These are phyloP conservation scores for Ceratopteris richardii DNA, from an alignment of 75 land plant species.

Conservation along the genomic window DNA sequence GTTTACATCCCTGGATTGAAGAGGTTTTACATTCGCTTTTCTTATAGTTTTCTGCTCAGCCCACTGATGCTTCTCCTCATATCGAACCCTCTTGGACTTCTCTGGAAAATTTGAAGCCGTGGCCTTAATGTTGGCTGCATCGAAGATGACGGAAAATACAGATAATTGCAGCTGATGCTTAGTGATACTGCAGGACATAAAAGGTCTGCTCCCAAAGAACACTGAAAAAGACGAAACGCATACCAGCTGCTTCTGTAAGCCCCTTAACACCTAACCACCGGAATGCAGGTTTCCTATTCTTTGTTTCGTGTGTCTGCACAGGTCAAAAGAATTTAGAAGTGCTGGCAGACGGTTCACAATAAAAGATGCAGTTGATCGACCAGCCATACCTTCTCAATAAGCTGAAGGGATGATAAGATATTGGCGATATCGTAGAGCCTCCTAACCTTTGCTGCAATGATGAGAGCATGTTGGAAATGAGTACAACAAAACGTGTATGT, in stretches of 20 bases:
- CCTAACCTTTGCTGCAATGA: constrained; percentile 77
- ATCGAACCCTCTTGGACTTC: constrained; percentile 7
- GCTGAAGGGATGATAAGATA: constrained; percentile 73
- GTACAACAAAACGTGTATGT: too few relatives aligned
- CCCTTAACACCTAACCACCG: constrained; percentile 63
- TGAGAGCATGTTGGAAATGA: not conserved
- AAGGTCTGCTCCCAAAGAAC: too few relatives aligned
- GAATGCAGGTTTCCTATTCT: constrained; percentile 87
- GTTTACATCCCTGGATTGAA: constrained; percentile 23
- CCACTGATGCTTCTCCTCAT: constrained; percentile 2
- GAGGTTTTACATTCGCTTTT: constrained; percentile 29
- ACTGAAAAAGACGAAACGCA: not conserved
- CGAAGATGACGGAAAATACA: too few relatives aligned
- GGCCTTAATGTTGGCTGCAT: too few relatives aligned
- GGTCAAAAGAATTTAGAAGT: not conserved
- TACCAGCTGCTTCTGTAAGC: constrained; percentile 8
- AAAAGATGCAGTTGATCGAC: too few relatives aligned
- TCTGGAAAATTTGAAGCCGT: not conserved
- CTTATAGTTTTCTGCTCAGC: constrained; percentile 5
- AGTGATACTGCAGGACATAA: too few relatives aligned
- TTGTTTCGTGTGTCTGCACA: constrained; percentile 60
- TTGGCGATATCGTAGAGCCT: constrained; percentile 94
- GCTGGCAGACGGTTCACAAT: too few relatives aligned
- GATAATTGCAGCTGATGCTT: too few relatives aligned
- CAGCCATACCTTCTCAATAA: constrained; percentile 78